A percentile compares a stretch with the other conserved stretches of the same genome.
phyloP scores from a whole-genome alignment of 345 rosid genomes.

The Schrenkiella parvula region DNA sequence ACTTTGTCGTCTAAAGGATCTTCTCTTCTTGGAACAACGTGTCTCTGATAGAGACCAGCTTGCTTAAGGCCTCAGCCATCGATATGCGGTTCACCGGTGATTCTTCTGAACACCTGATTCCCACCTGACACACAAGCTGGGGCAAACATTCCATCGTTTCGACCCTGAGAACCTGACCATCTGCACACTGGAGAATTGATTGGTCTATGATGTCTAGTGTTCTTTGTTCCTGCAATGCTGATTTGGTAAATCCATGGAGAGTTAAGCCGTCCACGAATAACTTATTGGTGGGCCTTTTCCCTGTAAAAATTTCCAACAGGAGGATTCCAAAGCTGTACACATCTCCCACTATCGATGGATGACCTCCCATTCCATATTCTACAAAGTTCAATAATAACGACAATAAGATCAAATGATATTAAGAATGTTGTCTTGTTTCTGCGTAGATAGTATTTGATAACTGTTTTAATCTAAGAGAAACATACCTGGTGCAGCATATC shows the following conservation, averaged over 20 bases:
- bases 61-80: slow-evolving; percentile 12
- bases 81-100: not conserved
- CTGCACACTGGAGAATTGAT: not conserved
- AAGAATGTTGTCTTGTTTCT: not conserved
- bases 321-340: slow-evolving; percentile 27
- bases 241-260: slow-evolving; percentile 14
- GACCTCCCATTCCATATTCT: slow-evolving; percentile 32
- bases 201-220: slow-evolving; percentile 11
- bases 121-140: slow-evolving; percentile 8
- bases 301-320: slow-evolving; percentile 8
- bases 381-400: not conserved
- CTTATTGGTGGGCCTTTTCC: slow-evolving; percentile 7
- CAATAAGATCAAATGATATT: not conserved
- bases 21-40: not conserved
- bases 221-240: slow-evolving; percentile 10
- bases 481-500: slow-evolving; percentile 45
- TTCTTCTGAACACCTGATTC: slow-evolving; percentile 21
- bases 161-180: not conserved
- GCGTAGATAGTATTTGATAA: not conserved
- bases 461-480: not conserved
- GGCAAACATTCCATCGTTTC: slow-evolving; percentile 11
- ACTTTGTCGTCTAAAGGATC: not conserved
- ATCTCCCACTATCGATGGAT: slow-evolving; percentile 18
- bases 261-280: not conserved
- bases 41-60: slow-evolving; percentile 15